Evolutionary conservation across 192 early-diverging fungal genomes (phyloP), one percentile per base, ranked within the genome.

Genomic region (Linnemannia zychae): DNA sequence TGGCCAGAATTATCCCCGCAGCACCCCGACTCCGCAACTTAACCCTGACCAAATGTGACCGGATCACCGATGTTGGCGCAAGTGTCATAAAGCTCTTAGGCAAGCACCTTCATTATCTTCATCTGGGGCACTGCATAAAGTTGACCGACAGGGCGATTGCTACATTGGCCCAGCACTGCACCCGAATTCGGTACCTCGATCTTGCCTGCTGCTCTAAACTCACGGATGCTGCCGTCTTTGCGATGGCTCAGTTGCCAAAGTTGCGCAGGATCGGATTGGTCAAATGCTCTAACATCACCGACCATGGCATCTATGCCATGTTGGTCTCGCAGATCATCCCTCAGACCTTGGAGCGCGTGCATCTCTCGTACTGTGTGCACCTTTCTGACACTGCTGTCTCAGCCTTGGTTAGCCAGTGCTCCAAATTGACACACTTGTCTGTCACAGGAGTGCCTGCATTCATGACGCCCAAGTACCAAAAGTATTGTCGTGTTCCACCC

Each of bases 241-340:
- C 89, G 28, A 76, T 93, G 44, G 88, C 90, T 16, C 89, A 89
- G 31, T 75, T 93, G 31, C 90, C 87, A 22, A 90, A 90, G 71
- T 60, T 93, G 38, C 84, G 88, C 31, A 84, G 92, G n/a, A 91
- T 93, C 40, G 92, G 92, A 13, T 68, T 93, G 15, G 92, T 93
- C 40, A 93, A 93, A 73, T 93, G 92, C 79, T 77, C 80, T n/a
- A 90, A 91, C 24, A 89, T 93, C 36, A 91, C 92, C 4, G 90
- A 93, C 69, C 77, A 84, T 47, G 86, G 88, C 3, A 90, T 93
- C 40, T 81, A 88, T 34, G 89, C 90, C 11, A 81, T 93, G 67
- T 75, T 89, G 24, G 88, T 89, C 49, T 81, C 87, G 16, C 79
- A 83, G 16, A 74, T 88, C 6, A 84, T 90, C 1, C 74, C 87